Conservation (phyloP, 495 filamentous ascomycete genomes). For the Neurospora sp. region DNA sequence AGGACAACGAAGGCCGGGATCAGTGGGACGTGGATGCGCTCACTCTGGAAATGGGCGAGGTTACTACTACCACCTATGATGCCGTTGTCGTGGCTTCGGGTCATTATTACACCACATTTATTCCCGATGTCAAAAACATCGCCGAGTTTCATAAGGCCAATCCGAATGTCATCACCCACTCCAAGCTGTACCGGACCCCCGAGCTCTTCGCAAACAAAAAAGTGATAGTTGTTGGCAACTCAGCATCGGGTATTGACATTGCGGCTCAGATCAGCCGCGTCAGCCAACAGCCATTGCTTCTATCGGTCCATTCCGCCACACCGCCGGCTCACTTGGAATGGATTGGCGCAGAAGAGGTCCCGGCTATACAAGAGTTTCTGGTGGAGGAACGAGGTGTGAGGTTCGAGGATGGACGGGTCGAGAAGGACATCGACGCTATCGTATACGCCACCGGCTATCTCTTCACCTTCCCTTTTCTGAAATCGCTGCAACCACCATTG, state of each 20-base stretch:
- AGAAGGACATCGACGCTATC: slow-evolving; percentile 52
- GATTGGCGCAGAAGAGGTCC: slow-evolving; percentile 26
- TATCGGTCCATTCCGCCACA: slow-evolving; percentile 30
- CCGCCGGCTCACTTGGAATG: slow-evolving; percentile 19
- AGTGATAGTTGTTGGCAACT: slow-evolving; percentile 64
- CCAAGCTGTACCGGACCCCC: slow-evolving; percentile 64
- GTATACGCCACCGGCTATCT: slow-evolving; percentile 71
- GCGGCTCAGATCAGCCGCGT: slow-evolving; percentile 56
- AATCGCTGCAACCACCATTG: slow-evolving; percentile 42
- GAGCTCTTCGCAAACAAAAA: slow-evolving; percentile 43
- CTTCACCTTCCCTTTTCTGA: slow-evolving; percentile 61
- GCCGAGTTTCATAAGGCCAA: slow-evolving; percentile 44
- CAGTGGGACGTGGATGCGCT: slow-evolving; percentile 42
- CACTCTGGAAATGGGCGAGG: slow-evolving; percentile 31
- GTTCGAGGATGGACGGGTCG: slow-evolving; percentile 34
- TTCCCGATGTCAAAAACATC: slow-evolving; percentile 45
- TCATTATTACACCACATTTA: slow-evolving; percentile 62
- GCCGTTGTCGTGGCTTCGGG: slow-evolving; percentile 78
- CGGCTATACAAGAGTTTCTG: slow-evolving; percentile 32
- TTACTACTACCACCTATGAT: slow-evolving; percentile 49
- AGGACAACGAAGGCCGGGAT: slow-evolving; percentile 19
- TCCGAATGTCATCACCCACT: slow-evolving; percentile 62
- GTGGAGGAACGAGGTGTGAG: slow-evolving; percentile 23
- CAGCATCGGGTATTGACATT: slow-evolving; percentile 73
- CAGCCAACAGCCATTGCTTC: slow-evolving; percentile 29